A percentile compares a stretch with the other conserved stretches of the same genome.
These are phyloP conservation scores for Porcisia hertigi DNA, from an alignment of 208 protist species.

Conservation along the genomic window DNA sequence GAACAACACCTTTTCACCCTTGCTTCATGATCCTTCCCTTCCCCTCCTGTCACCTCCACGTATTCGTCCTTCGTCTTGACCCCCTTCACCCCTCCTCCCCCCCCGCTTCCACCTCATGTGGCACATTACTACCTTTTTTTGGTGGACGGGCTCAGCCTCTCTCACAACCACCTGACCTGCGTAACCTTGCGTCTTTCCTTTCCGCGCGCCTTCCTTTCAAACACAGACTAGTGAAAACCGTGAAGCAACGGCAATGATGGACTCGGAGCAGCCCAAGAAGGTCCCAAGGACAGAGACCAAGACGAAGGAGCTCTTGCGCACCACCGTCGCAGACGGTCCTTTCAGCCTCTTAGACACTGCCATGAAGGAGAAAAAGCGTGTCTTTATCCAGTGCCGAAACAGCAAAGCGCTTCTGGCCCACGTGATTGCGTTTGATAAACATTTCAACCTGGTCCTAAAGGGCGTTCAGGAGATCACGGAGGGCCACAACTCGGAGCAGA, in stretches of 20 bases:
- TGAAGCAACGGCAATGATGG: constrained; percentile 14
- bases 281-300: constrained; percentile 31
- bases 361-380: constrained; percentile 82
- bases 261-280: constrained; percentile 32
- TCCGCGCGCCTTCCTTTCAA: background rate
- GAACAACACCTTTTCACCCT: too few relatives aligned
- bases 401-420: constrained; percentile 98
- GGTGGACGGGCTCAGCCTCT: background rate
- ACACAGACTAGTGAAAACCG: background rate
- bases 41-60: too few relatives aligned
- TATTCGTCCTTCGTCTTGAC: too few relatives aligned
- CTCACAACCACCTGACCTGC: background rate
- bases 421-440: constrained; percentile 99
- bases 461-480: constrained; percentile 77
- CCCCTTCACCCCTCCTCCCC: background rate
- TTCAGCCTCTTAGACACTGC: constrained; percentile 82
- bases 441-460: constrained; percentile 99
- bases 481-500: constrained; percentile 94
- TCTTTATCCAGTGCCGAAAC: constrained; percentile 99
- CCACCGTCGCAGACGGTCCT: constrained; percentile 64
- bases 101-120: background rate
- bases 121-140: background rate
- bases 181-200: background rate
- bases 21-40: too few relatives aligned
- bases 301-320: constrained; percentile 66